These are phyloP conservation scores for Myxozyma nipponensis DNA, from an alignment of 805 yeast genomes.

Conservation along the genomic window DNA sequence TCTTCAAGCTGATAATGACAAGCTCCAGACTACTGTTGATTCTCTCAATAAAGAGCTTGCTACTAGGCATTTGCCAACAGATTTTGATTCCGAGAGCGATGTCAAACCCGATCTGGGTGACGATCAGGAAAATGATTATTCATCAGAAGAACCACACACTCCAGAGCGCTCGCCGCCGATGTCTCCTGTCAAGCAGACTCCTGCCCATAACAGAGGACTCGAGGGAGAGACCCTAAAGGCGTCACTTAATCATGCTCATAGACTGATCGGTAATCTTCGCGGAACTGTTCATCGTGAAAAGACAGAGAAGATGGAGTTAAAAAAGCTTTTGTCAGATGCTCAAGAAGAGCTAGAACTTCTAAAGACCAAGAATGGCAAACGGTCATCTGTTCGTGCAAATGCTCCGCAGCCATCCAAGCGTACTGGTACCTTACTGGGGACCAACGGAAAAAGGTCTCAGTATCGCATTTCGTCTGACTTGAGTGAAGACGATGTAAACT, in stretches of 20 bases:
- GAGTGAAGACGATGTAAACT: slow-evolving; percentile 19
- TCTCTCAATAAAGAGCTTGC: slow-evolving; percentile 29
- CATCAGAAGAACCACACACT: slow-evolving; percentile 27
- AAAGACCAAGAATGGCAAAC: slow-evolving; percentile 3
- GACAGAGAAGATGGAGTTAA: slow-evolving; percentile 42
- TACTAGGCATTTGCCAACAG: slow-evolving; percentile 2
- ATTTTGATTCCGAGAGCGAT: background rate
- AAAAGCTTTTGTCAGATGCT: slow-evolving; percentile 32
- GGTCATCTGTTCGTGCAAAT: background rate
- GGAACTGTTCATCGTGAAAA: slow-evolving; percentile 46
- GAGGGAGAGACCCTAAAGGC: slow-evolving; percentile 65
- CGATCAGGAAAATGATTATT: slow-evolving; percentile 12
- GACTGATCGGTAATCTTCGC: slow-evolving; percentile 58
- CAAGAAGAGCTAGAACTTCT: slow-evolving; percentile 30
- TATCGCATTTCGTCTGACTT: slow-evolving; percentile 17
- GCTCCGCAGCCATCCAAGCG: background rate
- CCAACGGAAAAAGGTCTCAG: slow-evolving; percentile 12
- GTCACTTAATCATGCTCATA: slow-evolving; percentile 61
- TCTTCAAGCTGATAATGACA: slow-evolving; percentile 30
- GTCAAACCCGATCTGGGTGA: slow-evolving; percentile 5
- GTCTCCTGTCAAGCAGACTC: slow-evolving; percentile 38
- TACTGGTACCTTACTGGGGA: slow-evolving; percentile 12
- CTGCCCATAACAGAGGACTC: slow-evolving; percentile 38
- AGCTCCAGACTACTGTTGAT: slow-evolving; percentile 24
- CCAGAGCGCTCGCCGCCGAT: slow-evolving; percentile 35